Percentiles rank a stretch among this genome's conserved stretches.
Conservation (phyloP, 208 protist species). For the Wallacemonas sp. region DNA sequence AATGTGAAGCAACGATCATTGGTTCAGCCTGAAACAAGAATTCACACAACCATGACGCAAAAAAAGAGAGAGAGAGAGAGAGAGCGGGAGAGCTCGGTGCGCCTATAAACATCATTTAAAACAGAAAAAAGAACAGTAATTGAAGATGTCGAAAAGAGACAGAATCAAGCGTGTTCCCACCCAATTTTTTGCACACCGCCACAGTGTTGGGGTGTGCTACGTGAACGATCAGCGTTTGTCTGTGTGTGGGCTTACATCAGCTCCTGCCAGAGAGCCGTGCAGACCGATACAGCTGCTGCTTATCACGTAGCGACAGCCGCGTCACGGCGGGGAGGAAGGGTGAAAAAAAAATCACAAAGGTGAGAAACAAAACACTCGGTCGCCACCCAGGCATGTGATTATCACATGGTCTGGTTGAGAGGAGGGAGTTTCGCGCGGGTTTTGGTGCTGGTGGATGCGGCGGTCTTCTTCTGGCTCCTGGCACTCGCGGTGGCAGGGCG, state of each 20-base stretch:
- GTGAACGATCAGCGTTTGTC: neutral
- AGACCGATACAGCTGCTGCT: neutral
- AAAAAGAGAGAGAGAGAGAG: no score
- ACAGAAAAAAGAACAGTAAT: conserved; percentile 11
- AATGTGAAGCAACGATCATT: no score
- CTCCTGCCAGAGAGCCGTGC: conserved; percentile 11
- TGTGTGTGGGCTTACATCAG: neutral
- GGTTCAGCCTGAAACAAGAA: no score
- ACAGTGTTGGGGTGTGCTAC: no score
- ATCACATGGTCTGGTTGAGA: conserved; percentile 9
- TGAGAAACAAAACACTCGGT: neutral
- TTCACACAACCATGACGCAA: no score
- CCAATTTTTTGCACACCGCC: no score
- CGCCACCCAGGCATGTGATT: neutral
- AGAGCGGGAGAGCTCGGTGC: no score
- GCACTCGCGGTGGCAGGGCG: neutral
- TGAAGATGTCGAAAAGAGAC: no score
- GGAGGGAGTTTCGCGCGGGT: neutral
- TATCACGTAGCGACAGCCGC: neutral
- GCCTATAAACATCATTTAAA: neutral
- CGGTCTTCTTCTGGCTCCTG: neutral
- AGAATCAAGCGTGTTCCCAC: no score
- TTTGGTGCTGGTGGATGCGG: neutral
- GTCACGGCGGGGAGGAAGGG: no score
- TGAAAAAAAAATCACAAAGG: conserved; percentile 1